Base-by-base conservation (phyloP, 495 filamentous ascomycete species). In the Podospora bellae-mahoneyi region DNA sequence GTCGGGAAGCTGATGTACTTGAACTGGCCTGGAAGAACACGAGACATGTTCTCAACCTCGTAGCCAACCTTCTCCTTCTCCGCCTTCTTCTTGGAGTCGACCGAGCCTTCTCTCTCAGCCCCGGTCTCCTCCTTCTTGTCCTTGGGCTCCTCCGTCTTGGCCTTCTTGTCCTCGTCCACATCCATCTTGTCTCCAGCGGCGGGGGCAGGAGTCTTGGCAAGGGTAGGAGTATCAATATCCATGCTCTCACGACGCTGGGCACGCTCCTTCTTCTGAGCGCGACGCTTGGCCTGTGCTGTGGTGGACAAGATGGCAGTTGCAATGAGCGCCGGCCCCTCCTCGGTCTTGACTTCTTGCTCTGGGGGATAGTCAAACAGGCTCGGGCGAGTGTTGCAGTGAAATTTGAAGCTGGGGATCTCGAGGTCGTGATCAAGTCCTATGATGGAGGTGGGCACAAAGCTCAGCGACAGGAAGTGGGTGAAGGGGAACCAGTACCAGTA, bases 401-500 rank as follows among this genome's bases (percentile, higher is more conserved):
- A 93, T 78, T 95, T 97, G 89, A 98, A 94, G 76, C 86, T 89
- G n/a, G 96, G 94, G 53, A 97, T 90, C 69, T 97, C 93, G 3
- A 99, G 85, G 73, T 97, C 91, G 75, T 94, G 88, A 77, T 98
- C 93, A 23, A 99, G 88, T 60, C 90, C 94, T 66, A 97, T 97
- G 73, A 99, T 91, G 1, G 94, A 91, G 9, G 96, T 98, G 0
- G 96, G 96, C 7, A 91, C 90, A 76, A 98, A 97, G 75, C 91
- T 92, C 68, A 98, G 84, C 0, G 93, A 94, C 23, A 99, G 80
- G 87, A 99, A 99, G 79, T 98, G 96, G 27, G 95, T 97, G 72
- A 97, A 88, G 60, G 96, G 96, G 88, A 99, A 99, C 96, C 96
- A 99, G 81, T 99, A 99, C 96, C 96, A 99, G 82, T 99, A 99